Percentiles rank a stretch among this genome's conserved stretches.
These are phyloP conservation scores for Mytilinidion resinicola DNA, from an alignment of 495 filamentous ascomycete genomes.

Conservation along the genomic window DNA sequence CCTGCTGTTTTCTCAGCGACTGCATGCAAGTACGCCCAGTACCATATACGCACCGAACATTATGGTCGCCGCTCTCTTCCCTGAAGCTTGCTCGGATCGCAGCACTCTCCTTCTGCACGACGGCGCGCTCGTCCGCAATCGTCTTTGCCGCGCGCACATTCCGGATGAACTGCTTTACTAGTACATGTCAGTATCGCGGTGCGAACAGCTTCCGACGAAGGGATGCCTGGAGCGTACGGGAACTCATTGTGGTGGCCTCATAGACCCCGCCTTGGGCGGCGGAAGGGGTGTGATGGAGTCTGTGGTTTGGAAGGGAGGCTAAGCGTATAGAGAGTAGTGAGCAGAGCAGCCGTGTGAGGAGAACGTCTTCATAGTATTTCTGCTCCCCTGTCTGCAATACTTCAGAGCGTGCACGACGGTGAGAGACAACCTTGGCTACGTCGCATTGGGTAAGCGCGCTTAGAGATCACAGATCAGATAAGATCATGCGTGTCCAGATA, in stretches of 20 bases:
- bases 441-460: no score
- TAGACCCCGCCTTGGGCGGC: slow-evolving; percentile 24
- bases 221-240: slow-evolving; percentile 46
- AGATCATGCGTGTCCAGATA: no score
- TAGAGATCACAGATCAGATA: no score
- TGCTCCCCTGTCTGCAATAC: no score
- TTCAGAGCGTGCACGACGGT: no score
- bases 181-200: slow-evolving; percentile 18
- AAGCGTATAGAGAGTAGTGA: background rate
- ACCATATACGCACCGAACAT: slow-evolving; percentile 60
- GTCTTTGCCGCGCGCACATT: slow-evolving; percentile 98
- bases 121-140: slow-evolving; percentile 94
- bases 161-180: slow-evolving; percentile 99
- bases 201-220: slow-evolving; percentile 26
- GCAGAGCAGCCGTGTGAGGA: background rate
- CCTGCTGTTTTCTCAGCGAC: slow-evolving; percentile 43
- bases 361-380: no score
- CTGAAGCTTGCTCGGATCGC: slow-evolving; percentile 93
- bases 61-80: slow-evolving; percentile 89
- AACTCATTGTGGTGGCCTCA: slow-evolving; percentile 54
- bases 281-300: background rate
- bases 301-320: background rate
- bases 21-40: background rate
- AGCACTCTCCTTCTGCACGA: slow-evolving; percentile 98
- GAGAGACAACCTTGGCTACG: no score